phyloP scores from a whole-genome alignment of 805 yeast genomes.

The Dipodascopsis uninucleata region DNA sequence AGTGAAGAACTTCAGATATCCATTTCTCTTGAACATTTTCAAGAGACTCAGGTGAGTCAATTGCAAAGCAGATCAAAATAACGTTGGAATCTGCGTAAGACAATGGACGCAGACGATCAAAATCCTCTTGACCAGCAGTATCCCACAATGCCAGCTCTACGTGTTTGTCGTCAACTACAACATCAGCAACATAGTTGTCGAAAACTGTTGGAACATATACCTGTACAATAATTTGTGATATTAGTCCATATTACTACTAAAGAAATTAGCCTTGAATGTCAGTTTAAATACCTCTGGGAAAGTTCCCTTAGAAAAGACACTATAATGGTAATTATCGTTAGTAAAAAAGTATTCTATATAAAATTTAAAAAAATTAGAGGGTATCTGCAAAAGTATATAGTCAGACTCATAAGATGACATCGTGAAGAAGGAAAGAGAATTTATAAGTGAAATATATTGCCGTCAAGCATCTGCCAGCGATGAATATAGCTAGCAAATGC shows the following conservation, averaged over 20 bases:
- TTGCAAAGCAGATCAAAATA: conserved; percentile 83
- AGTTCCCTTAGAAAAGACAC: conserved; percentile 77
- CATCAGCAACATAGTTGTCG: conserved; percentile 96
- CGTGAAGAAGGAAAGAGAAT: too few relatives aligned
- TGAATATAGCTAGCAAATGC: too few relatives aligned
- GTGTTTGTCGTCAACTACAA: conserved; percentile 83
- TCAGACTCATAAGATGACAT: too few relatives aligned
- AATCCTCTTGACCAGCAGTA: conserved; percentile 98
- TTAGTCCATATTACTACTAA: too few relatives aligned
- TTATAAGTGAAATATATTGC: too few relatives aligned
- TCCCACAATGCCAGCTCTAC: conserved; percentile 96
- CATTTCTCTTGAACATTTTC: conserved; percentile 94
- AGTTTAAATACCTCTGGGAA: conserved; percentile 62
- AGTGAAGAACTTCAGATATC: conserved; percentile 89
- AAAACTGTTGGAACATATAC: conserved; percentile 95
- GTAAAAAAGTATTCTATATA: too few relatives aligned
- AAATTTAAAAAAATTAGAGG: too few relatives aligned
- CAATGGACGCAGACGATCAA: conserved; percentile 86
- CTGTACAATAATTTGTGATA: too few relatives aligned
- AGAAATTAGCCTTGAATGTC: too few relatives aligned
- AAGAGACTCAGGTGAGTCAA: conserved; percentile 86
- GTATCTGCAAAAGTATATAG: too few relatives aligned
- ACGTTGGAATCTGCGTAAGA: conserved; percentile 92
- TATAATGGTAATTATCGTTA: conserved; percentile 6
- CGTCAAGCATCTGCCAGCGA: too few relatives aligned